Evolutionary conservation across 345 rosid species (phyloP), one percentile per base, ranked within the genome.

Genomic region (Combretum micranthum): DNA sequence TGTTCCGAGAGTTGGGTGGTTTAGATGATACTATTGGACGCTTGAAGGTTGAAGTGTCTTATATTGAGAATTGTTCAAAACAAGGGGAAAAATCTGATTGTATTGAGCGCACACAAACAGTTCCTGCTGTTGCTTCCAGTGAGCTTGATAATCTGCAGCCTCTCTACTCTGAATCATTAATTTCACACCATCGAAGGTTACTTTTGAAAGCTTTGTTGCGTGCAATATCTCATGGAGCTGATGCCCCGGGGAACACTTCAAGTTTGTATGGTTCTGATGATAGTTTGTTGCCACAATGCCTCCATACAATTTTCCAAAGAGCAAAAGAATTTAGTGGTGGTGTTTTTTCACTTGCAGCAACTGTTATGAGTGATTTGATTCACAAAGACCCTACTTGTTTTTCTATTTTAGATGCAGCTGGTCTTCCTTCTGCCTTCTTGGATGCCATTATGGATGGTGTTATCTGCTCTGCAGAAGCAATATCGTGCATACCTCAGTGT

Each of bases 321-420:
- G 93, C 91, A 32, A 88, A 92, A 73, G 86, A 92, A 75, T 92
- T 88, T 54, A 95, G 98, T 50, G 98, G 98, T 44, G 98, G 98
- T 54, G 93, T 88, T 48, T 92, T 92, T 75, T 79, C 98, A 15
- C 98, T 88, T 77, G 93, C 98, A 37, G 95, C 93, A 21, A 88
- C 86, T 66, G 95, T 88, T 50, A 86, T 86, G 93, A 88, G 98
- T 75, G 97, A 92, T 77, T 81, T 88, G 61, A 88, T 92, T 72
- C 98, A 92, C 79, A 88, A 92, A 73, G 98, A 92, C 68, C 98
- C 95, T 58, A 92, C 95, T 15, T 81, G 93, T 72, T 92, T 78
- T 72, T 66, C 88, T 66, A 74, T 88, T 55, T 77, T 92, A 62
- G 95, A 92, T 72, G 88, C 87, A 16, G 87, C 86, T 68, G 92